Percentiles rank a stretch among this genome's conserved stretches.
These are phyloP conservation scores for Kurtzmaniella quercitrusa DNA, from an alignment of 1,139 yeast genomes.

Conservation along the genomic window DNA sequence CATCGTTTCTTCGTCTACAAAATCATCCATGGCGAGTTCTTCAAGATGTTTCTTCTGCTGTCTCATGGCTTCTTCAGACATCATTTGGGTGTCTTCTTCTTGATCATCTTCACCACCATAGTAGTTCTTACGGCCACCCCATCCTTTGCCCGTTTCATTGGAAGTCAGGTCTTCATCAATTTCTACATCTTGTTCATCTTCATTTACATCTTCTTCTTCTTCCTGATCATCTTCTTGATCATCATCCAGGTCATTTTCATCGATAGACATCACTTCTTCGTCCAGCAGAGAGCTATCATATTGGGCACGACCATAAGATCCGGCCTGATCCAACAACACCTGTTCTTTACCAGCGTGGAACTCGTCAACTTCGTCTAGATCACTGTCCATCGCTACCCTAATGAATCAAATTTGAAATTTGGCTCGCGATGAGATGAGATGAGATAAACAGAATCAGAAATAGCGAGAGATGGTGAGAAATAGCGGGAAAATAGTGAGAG, in stretches of 20 bases:
- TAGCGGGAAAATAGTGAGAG: not conserved
- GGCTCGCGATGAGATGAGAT: constrained; percentile 1
- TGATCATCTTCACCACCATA: constrained; percentile 78
- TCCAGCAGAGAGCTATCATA: constrained; percentile 32
- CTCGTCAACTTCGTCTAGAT: constrained; percentile 65
- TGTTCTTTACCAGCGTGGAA: constrained; percentile 66
- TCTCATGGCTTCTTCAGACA: constrained; percentile 85
- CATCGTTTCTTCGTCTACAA: constrained; percentile 74
- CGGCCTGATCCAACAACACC: constrained; percentile 57
- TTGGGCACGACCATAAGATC: constrained; percentile 27
- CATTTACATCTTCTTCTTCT: constrained; percentile 30
- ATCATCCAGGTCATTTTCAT: constrained; percentile 22
- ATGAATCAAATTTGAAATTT: not conserved
- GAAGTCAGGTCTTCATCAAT: constrained; percentile 43
- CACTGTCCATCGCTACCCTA: constrained; percentile 14
- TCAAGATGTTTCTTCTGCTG: constrained; percentile 82
- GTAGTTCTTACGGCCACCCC: constrained; percentile 81
- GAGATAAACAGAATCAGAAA: not conserved
- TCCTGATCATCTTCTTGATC: constrained; percentile 26
- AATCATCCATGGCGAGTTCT: constrained; percentile 79
- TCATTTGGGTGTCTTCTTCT: constrained; percentile 71
- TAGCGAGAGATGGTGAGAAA: not conserved
- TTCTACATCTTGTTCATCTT: constrained; percentile 35
- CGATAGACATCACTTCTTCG: constrained; percentile 26
- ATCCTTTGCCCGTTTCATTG: constrained; percentile 55